Percentiles rank a stretch among this genome's conserved stretches.
Evolutionary conservation across 805 yeast genomes (phyloP).

Genomic region (Candida khao-thaluensis): DNA sequence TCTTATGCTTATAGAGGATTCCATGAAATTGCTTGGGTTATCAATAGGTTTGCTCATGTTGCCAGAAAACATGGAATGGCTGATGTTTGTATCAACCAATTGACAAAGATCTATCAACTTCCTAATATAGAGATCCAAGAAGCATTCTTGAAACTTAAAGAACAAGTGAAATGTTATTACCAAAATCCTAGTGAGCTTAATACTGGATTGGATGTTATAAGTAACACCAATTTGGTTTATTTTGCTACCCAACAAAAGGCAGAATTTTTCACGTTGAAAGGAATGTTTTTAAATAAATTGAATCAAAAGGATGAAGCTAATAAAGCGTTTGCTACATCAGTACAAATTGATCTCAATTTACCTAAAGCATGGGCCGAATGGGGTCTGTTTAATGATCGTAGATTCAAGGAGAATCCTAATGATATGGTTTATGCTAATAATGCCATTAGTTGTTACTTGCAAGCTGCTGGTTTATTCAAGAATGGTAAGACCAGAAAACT

Average conservation of each 20-base stretch:
- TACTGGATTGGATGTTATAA: slow-evolving; percentile 94
- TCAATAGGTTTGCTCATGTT: slow-evolving; percentile 96
- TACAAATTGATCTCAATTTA: slow-evolving; percentile 87
- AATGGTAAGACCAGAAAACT: slow-evolving; percentile 86
- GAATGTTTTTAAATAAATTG: slow-evolving; percentile 93
- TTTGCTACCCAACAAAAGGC: slow-evolving; percentile 98
- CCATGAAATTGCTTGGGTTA: slow-evolving; percentile 99
- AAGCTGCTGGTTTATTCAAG: slow-evolving; percentile 96
- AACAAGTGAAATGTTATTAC: slow-evolving; percentile 96
- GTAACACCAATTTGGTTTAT: slow-evolving; percentile 92
- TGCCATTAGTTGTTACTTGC: slow-evolving; percentile 93
- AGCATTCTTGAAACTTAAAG: slow-evolving; percentile 91
- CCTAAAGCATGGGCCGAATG: slow-evolving; percentile 99
- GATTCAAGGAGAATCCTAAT: slow-evolving; percentile 78
- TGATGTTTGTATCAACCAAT: slow-evolving; percentile 90
- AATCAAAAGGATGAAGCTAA: slow-evolving; percentile 93
- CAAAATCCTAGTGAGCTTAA: slow-evolving; percentile 87
- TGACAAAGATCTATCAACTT: slow-evolving; percentile 88
- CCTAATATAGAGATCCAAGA: slow-evolving; percentile 99
- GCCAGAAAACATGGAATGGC: slow-evolving; percentile 97
- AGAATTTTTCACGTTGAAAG: slow-evolving; percentile 94
- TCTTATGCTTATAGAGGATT: slow-evolving; percentile 97
- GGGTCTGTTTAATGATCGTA: slow-evolving; percentile 92
- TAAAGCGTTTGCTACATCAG: slow-evolving; percentile 97
- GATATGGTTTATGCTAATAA: slow-evolving; percentile 85